Base-by-base conservation (phyloP, 202 grass and related monocot species). In the Brachypodium distachyon region DNA sequence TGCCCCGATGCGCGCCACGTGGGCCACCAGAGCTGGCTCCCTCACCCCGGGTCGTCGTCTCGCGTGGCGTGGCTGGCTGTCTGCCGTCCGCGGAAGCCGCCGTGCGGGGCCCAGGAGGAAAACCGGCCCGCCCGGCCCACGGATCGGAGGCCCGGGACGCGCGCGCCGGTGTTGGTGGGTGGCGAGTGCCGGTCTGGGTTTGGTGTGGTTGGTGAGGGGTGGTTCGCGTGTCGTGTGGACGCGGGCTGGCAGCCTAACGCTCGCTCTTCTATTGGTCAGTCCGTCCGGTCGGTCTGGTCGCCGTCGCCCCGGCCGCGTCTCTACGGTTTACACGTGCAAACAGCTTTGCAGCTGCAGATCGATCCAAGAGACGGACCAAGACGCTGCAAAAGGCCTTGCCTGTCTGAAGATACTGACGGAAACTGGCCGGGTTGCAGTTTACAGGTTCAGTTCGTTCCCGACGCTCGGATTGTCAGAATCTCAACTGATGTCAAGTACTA, bases 1-100 rank as follows among this genome's bases (percentile, higher is more conserved):
- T 7, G 51, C n/a, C 4, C 51, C 33, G 70, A 86, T 81, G 84
- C 63, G 71, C 71, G 84, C 63, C 84, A 70, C 77, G 77, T 22
- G 57, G 27, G 3, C 22, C 0, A 7, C 26, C 0, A 6, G 37
- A 3, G 4, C 3, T 4, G 66, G 63, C 33, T n/a, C n/a, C n/a
- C n/a, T n/a, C n/a, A 1, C 17, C 6, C 13, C 4, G 61, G 61
- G 61, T 64, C 61, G 61, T 40, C 61, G 59, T 17, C 52, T 21
- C 3, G 54, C 55, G 32, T 9, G 61, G 61, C 36, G 17, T 63
- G 61, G 33, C 57, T 85, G 68, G 58, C 67, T 1, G 66, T 56
- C 26, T 34, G 82, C 82, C 75, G 75, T 39, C 76, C 74, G 36
- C 55, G 67, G 63, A 67, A 17, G 64, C 64, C 46, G 64, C 63